Evolutionary conservation across 192 early-diverging fungal species (phyloP).

Genomic region (Coemansia aciculifera): DNA sequence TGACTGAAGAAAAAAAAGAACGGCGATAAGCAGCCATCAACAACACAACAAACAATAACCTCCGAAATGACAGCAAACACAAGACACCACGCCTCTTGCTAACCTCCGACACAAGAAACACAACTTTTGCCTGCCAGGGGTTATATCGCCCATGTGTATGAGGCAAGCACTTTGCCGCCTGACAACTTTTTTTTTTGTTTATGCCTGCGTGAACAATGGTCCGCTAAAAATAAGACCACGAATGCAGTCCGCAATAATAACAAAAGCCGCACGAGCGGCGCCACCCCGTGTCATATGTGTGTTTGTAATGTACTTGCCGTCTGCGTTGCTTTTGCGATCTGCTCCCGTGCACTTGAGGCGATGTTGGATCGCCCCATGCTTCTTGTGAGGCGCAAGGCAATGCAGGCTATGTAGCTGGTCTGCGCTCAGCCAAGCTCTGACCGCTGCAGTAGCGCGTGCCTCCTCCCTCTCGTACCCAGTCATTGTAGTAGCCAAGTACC

Average conservation of each 20-base stretch:
- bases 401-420: background rate
- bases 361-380: background rate
- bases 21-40: background rate
- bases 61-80: background rate
- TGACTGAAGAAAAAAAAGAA: background rate
- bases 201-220: background rate
- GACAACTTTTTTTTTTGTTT: background rate
- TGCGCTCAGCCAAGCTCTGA: background rate
- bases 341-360: background rate
- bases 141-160: background rate
- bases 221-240: conserved; percentile 2
- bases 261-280: conserved; percentile 1
- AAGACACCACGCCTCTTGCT: background rate
- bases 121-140: background rate
- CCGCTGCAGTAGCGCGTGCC: background rate
- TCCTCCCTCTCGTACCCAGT: background rate
- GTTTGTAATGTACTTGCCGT: background rate
- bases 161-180: background rate
- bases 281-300: background rate
- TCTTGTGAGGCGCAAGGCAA: background rate
- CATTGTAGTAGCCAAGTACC: background rate
- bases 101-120: background rate
- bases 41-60: conserved; percentile 6
- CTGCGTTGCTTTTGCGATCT: background rate
- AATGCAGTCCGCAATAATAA: conserved; percentile 7